Percentiles rank a stretch among this genome's conserved stretches.
phyloP scores from a whole-genome alignment of 208 protist species.

The Leptomonas pyrrhocoris region DNA sequence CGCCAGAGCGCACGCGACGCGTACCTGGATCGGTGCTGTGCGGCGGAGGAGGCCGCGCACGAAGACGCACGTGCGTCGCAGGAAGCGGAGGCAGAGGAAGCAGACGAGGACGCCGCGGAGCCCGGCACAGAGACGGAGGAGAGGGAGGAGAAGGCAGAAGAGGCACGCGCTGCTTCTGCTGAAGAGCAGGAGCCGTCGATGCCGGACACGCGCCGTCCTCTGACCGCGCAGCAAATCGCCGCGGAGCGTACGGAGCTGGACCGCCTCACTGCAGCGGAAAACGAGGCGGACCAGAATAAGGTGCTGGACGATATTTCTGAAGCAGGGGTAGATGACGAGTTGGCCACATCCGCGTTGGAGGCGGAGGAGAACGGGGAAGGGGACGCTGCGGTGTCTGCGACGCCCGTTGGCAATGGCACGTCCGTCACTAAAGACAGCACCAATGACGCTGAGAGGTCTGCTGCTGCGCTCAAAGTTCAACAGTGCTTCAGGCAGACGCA shows the following conservation, averaged over 20 bases:
- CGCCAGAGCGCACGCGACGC: slow-evolving; percentile 19
- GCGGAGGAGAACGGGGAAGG: slow-evolving; percentile 11
- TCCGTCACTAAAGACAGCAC: background rate
- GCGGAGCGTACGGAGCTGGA: slow-evolving; percentile 8
- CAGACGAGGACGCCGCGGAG: background rate
- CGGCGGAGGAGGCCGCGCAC: slow-evolving; percentile 18
- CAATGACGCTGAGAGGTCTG: background rate
- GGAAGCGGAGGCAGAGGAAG: slow-evolving; percentile 8
- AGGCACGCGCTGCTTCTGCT: background rate
- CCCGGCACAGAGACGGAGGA: background rate
- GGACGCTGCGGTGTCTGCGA: slow-evolving; percentile 22
- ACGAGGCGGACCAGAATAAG: background rate
- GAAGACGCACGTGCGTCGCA: slow-evolving; percentile 24
- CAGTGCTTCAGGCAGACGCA: slow-evolving; percentile 15
- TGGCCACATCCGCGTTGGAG: background rate
- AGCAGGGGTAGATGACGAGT: background rate
- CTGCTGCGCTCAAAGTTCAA: slow-evolving; percentile 40
- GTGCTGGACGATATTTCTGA: background rate
- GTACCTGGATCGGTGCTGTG: slow-evolving; percentile 21
- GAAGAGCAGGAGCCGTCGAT: background rate
- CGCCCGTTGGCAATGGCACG: too few species aligned
- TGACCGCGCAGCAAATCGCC: slow-evolving; percentile 4
- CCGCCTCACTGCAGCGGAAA: background rate
- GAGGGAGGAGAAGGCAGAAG: too few species aligned
- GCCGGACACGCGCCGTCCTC: background rate